Evolutionary conservation across 169 alveolate genomes (phyloP).

Genomic region (Theileria equi): DNA sequence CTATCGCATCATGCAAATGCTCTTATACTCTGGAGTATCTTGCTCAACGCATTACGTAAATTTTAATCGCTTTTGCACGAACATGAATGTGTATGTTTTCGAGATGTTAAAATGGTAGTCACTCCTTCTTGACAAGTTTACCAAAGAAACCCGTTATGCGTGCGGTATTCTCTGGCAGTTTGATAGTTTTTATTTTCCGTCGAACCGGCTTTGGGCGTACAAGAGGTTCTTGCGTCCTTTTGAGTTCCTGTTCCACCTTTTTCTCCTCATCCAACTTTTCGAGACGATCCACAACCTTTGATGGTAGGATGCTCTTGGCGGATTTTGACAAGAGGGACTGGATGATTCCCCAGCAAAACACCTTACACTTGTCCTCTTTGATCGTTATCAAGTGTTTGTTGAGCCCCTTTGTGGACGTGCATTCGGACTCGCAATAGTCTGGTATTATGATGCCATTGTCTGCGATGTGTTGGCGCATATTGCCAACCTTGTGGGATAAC

Average conservation of each 20-base stretch:
- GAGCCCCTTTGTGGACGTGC: background rate
- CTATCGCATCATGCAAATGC: conserved; percentile 74
- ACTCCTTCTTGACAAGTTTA: background rate
- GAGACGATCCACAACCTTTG: background rate
- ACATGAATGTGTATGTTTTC: background rate
- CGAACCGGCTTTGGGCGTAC: no score
- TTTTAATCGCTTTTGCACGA: conserved; percentile 2
- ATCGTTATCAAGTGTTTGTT: conserved; percentile 3
- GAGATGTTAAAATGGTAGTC: background rate
- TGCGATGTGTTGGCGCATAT: conserved; percentile 11
- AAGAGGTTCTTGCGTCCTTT: no score
- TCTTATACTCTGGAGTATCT: conserved; percentile 65
- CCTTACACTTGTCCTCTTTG: conserved; percentile 5
- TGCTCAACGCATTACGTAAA: conserved; percentile 50
- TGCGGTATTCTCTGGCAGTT: no score
- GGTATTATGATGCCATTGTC: conserved; percentile 21
- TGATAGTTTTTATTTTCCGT: no score
- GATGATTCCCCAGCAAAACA: conserved; percentile 19
- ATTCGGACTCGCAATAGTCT: conserved; percentile 12
- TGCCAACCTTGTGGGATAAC: conserved; percentile 41
- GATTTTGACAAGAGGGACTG: background rate
- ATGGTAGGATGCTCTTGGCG: background rate
- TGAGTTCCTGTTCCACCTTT: background rate
- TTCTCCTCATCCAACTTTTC: background rate
- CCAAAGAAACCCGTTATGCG: no score